Percentiles rank a stretch among this genome's conserved stretches.
These are phyloP conservation scores for Magnusiomyces paraingens DNA, from an alignment of 1,139 yeast species.

Conservation along the genomic window DNA sequence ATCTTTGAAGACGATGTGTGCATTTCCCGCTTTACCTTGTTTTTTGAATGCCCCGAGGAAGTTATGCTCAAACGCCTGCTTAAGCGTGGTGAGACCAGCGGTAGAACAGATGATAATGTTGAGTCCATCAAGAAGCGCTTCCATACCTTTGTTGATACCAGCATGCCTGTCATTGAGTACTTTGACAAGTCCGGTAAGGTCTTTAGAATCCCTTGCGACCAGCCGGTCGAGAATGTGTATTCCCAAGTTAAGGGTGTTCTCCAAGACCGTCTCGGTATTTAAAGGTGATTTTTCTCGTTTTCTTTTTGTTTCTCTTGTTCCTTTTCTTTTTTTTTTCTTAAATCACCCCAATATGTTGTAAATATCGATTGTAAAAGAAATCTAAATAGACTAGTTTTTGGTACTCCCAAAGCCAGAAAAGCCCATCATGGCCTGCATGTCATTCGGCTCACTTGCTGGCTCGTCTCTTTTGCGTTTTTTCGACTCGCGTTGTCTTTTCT, in stretches of 20 bases:
- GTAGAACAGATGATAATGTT: conserved; percentile 86
- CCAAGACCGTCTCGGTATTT: conserved; percentile 11
- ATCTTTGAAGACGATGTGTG: conserved; percentile 82
- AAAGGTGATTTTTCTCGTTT: not conserved
- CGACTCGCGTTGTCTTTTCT: conserved; percentile 29
- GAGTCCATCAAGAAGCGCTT: conserved; percentile 89
- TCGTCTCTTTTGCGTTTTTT: conserved; percentile 25
- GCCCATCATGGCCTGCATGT: conserved; percentile 49
- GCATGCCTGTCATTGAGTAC: conserved; percentile 91
- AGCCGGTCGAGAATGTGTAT: conserved; percentile 73
- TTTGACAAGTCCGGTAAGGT: conserved; percentile 72
- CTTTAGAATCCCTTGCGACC: conserved; percentile 70
- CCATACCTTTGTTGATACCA: conserved; percentile 75
- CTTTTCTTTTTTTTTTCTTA: not conserved
- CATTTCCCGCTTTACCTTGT: conserved; percentile 48
- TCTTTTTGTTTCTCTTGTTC: not conserved
- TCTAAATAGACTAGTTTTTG: conserved; percentile 7
- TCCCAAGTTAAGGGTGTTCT: conserved; percentile 45
- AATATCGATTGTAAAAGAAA: not conserved
- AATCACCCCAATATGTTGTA: not conserved
- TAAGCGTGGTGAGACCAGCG: conserved; percentile 91
- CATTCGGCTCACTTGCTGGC: conserved; percentile 18
- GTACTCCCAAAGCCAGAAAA: conserved; percentile 41
- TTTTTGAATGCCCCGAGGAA: conserved; percentile 89
- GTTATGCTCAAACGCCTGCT: conserved; percentile 81